phyloP scores from a whole-genome alignment of 2,329 filamentous ascomycete genomes.

The Aspergillus tamarii region DNA sequence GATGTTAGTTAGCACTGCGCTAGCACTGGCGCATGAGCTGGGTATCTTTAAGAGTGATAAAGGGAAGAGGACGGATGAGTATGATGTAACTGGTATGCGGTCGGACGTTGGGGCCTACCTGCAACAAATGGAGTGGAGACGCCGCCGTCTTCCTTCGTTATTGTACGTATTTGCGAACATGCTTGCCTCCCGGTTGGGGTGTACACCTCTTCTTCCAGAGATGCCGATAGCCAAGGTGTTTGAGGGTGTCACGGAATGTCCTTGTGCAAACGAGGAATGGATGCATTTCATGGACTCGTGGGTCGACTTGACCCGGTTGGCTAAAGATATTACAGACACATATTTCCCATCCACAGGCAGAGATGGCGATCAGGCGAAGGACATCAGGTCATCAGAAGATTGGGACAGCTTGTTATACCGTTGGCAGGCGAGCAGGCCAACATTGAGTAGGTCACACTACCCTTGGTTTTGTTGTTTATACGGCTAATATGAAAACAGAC shows the following conservation, averaged over 20 bases:
- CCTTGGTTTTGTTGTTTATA: neutral
- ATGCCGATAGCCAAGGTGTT: slow-evolving; percentile 31
- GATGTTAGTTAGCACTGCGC: slow-evolving; percentile 58
- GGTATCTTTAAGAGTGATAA: slow-evolving; percentile 48
- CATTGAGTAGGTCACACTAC: neutral
- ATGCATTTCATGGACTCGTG: slow-evolving; percentile 49
- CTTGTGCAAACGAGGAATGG: slow-evolving; percentile 43
- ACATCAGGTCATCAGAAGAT: slow-evolving; percentile 10
- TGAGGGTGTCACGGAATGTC: slow-evolving; percentile 18
- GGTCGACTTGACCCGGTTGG: slow-evolving; percentile 41
- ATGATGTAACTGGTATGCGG: neutral
- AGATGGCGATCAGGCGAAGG: neutral
- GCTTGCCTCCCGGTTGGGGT: slow-evolving; percentile 50
- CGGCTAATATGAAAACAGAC: neutral
- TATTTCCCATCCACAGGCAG: slow-evolving; percentile 25
- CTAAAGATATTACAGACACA: slow-evolving; percentile 48
- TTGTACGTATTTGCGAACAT: slow-evolving; percentile 52
- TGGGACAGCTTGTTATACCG: slow-evolving; percentile 15
- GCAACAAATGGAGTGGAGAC: slow-evolving; percentile 27
- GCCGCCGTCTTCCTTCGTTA: slow-evolving; percentile 35
- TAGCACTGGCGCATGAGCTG: slow-evolving; percentile 56
- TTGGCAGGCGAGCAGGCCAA: slow-evolving; percentile 13
- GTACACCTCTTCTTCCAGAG: slow-evolving; percentile 49
- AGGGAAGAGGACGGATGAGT: slow-evolving; percentile 18
- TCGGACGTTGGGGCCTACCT: slow-evolving; percentile 22